Evolutionary conservation across 805 yeast genomes (phyloP).

Genomic region (Ogataea haglerorum): DNA sequence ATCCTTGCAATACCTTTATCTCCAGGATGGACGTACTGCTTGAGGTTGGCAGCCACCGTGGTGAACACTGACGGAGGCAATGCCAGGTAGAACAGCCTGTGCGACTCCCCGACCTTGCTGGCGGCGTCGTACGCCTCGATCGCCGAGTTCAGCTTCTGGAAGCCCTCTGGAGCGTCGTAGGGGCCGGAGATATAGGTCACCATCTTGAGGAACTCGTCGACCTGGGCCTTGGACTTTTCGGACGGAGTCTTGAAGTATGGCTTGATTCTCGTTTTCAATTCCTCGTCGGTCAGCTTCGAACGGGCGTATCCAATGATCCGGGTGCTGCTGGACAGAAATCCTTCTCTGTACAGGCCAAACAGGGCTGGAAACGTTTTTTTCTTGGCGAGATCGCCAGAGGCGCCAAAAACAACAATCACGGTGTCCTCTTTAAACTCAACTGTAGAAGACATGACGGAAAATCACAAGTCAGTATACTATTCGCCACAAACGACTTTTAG

Average conservation of each 20-base stretch:
- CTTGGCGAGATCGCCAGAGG: conserved; percentile 92
- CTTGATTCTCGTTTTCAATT: conserved; percentile 63
- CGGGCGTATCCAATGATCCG: conserved; percentile 92
- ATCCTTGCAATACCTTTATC: conserved; percentile 68
- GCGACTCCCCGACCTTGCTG: conserved; percentile 47
- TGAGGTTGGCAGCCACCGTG: conserved; percentile 69
- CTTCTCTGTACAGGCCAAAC: conserved; percentile 73
- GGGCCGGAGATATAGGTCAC: conserved; percentile 71
- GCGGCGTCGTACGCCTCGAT: conserved; percentile 59
- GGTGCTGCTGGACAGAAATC: conserved; percentile 64
- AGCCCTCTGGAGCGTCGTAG: conserved; percentile 82
- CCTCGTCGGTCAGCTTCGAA: conserved; percentile 64
- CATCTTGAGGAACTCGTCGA: conserved; percentile 62
- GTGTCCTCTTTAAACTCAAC: conserved; percentile 60
- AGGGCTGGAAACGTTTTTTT: conserved; percentile 92
- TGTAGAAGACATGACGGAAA: conserved; percentile 17
- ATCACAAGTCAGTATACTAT: not conserved
- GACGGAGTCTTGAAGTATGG: conserved; percentile 48
- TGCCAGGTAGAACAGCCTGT: conserved; percentile 88
- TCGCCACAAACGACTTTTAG: conserved; percentile 7
- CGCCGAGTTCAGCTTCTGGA: conserved; percentile 46
- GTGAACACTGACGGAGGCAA: conserved; percentile 92
- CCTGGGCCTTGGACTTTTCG: conserved; percentile 36
- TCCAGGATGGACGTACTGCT: conserved; percentile 61
- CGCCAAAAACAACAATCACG: conserved; percentile 82